phyloP scores from a whole-genome alignment of 2,329 filamentous ascomycete species.

The Nothophoma quercina region DNA sequence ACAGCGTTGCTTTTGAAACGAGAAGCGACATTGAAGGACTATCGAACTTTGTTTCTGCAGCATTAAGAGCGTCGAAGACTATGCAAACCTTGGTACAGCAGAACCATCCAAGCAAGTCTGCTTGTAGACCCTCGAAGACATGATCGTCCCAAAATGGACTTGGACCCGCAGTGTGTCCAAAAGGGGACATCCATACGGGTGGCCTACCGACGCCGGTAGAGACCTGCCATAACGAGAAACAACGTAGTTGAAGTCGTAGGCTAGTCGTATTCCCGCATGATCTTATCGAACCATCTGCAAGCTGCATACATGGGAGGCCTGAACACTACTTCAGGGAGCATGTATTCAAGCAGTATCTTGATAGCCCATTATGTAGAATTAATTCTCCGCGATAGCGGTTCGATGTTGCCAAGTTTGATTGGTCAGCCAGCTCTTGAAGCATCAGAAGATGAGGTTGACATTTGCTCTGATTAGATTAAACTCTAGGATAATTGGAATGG shows the following conservation, averaged over 20 bases:
- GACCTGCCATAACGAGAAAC: neutral
- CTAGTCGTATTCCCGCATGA: conserved; percentile 5
- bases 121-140: neutral
- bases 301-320: neutral
- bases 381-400: conserved; percentile 9
- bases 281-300: conserved; percentile 2
- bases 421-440: neutral
- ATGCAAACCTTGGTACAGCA: neutral
- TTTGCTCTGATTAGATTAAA: conserved; percentile 1
- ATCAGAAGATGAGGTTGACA: neutral
- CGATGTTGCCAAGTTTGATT: neutral
- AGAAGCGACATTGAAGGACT: too few relatives aligned
- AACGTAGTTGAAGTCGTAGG: neutral
- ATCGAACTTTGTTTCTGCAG: too few relatives aligned
- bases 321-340: neutral
- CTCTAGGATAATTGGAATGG: conserved; percentile 1
- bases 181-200: neutral
- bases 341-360: neutral
- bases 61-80: too few relatives aligned
- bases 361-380: neutral
- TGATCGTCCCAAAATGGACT: neutral
- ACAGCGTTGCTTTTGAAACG: too few relatives aligned
- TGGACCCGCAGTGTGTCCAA: neutral
- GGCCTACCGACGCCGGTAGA: conserved; percentile 2
- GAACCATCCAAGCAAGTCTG: too few relatives aligned